These are phyloP conservation scores for Brachypodium distachyon DNA, from an alignment of 202 grass and related monocot genomes.

Conservation along the genomic window DNA sequence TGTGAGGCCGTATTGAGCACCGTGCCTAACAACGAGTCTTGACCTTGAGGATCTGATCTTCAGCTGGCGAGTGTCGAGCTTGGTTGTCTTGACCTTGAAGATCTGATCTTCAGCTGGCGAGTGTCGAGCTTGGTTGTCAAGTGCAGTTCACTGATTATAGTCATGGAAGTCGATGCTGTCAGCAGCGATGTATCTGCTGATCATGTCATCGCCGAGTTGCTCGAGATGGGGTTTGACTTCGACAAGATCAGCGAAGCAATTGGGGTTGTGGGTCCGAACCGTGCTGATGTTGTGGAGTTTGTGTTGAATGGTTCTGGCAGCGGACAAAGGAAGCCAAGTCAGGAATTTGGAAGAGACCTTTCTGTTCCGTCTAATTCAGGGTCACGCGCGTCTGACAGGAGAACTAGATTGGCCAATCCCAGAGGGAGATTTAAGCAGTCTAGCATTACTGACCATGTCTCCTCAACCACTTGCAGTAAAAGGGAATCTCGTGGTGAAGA, in stretches of 20 bases:
- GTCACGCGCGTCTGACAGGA: background rate
- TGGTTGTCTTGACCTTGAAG: background rate
- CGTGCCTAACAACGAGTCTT: background rate
- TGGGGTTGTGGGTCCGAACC: constrained; percentile 35
- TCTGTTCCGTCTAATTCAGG: background rate
- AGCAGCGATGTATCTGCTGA: constrained; percentile 34
- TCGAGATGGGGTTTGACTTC: constrained; percentile 92
- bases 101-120: background rate
- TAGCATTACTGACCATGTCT: constrained; percentile 51
- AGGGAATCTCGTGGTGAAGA: constrained; percentile 7
- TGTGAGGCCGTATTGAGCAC: background rate
- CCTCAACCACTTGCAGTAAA: constrained; percentile 1
- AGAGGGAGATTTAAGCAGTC: constrained; percentile 43
- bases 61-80: background rate
- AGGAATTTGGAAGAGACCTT: background rate
- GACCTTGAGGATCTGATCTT: background rate
- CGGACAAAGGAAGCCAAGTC: background rate
- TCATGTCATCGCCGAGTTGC: constrained; percentile 53
- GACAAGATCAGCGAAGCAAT: constrained; percentile 46
- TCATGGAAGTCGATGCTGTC: background rate
- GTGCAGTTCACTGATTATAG: background rate
- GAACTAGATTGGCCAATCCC: background rate
- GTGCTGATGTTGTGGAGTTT: constrained; percentile 50
- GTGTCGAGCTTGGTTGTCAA: background rate
- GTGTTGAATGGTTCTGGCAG: constrained; percentile 35